Percentiles rank a stretch among this genome's conserved stretches.
Evolutionary conservation across 2,329 filamentous ascomycete species (phyloP).

Genomic region (Intubia oerlemansii): DNA sequence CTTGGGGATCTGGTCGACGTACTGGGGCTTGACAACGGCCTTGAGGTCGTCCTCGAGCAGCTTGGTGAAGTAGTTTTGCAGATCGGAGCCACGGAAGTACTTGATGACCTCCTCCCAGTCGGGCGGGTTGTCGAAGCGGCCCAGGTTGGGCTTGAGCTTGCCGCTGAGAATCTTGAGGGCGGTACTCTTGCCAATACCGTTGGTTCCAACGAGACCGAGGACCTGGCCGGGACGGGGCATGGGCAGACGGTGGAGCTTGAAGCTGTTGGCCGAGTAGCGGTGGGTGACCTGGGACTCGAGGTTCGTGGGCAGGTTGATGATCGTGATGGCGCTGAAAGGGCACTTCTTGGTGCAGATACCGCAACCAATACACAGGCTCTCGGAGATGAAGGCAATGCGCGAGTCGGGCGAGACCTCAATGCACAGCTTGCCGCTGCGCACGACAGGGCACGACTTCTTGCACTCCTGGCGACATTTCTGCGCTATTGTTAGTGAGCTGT

Average conservation of each 20-base stretch:
- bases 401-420: constrained; percentile 81
- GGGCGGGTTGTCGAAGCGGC: constrained; percentile 83
- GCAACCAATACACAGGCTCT: constrained; percentile 84
- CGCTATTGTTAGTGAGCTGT: background rate
- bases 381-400: constrained; percentile 95
- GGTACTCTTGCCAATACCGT: constrained; percentile 99
- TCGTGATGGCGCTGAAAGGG: constrained; percentile 95
- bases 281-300: constrained; percentile 96
- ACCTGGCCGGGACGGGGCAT: constrained; percentile 93
- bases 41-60: constrained; percentile 92
- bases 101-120: constrained; percentile 99
- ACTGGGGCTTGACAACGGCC: constrained; percentile 96
- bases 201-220: constrained; percentile 88
- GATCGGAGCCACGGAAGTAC: constrained; percentile 90
- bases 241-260: constrained; percentile 93
- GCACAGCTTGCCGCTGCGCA: constrained; percentile 74
- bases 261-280: constrained; percentile 97
- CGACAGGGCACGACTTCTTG: constrained; percentile 96
- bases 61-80: constrained; percentile 99
- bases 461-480: constrained; percentile 96
- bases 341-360: constrained; percentile 99
- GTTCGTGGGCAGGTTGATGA: constrained; percentile 99
- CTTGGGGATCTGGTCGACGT: constrained; percentile 93
- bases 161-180: constrained; percentile 95
- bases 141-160: constrained; percentile 95